phyloP scores from a whole-genome alignment of 2,329 filamentous ascomycete genomes.

The Pseudopithomyces maydicus region DNA sequence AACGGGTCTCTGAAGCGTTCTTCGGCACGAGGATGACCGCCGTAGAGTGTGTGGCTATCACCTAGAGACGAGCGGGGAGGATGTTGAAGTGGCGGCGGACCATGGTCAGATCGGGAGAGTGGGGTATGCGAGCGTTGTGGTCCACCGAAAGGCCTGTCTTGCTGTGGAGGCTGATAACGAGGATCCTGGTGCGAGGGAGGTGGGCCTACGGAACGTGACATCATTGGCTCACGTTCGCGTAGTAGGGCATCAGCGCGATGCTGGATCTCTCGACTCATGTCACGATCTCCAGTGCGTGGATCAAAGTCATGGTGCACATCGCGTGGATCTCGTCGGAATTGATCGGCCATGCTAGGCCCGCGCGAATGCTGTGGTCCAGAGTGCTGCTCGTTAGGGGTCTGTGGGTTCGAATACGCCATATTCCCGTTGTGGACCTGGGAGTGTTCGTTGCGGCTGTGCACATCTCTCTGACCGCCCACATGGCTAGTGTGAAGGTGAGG shows the following conservation, averaged over 20 bases:
- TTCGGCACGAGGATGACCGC: conserved; percentile 30
- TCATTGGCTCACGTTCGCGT: conserved; percentile 33
- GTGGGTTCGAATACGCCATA: conserved; percentile 39
- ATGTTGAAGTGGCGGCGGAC: conserved; percentile 37
- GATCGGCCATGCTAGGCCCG: conserved; percentile 29
- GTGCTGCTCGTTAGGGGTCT: conserved; percentile 37
- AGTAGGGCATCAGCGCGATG: conserved; percentile 34
- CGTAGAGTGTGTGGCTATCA: conserved; percentile 28
- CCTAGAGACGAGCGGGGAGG: conserved; percentile 38
- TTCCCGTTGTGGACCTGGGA: conserved; percentile 36
- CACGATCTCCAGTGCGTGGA: conserved; percentile 36
- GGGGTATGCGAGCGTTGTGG: conserved; percentile 43
- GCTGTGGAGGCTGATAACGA: conserved; percentile 33
- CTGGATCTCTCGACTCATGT: conserved; percentile 38
- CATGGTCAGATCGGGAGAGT: conserved; percentile 32
- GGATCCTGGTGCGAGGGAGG: conserved; percentile 32
- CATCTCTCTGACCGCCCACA: conserved; percentile 33
- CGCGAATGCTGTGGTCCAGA: conserved; percentile 30
- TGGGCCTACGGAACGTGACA: conserved; percentile 22
- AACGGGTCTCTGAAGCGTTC: conserved; percentile 34
- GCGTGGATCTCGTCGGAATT: conserved; percentile 37
- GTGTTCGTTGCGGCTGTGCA: conserved; percentile 38
- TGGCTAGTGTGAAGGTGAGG: conserved; percentile 40
- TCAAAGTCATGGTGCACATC: conserved; percentile 37
- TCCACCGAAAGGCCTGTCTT: conserved; percentile 30